Percentiles rank a stretch among this genome's conserved stretches.
phyloP scores from a whole-genome alignment of 1,284 basidiomycete genomes.

The Moniliella sp. region DNA sequence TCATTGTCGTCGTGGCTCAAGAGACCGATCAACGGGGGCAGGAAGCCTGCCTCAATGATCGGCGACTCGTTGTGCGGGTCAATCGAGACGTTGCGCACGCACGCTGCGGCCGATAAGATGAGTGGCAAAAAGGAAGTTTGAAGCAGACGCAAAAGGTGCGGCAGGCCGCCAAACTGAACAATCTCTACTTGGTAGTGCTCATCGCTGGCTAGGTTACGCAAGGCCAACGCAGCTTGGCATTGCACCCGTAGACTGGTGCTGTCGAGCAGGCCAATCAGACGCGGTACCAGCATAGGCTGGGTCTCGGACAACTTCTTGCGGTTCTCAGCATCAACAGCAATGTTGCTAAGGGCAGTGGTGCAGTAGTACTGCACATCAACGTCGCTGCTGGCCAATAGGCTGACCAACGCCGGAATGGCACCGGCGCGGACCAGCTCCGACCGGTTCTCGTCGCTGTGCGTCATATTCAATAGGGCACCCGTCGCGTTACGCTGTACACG shows the following conservation, averaged over 20 bases:
- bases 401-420: constrained; percentile 88
- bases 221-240: no score
- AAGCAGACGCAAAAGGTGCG: constrained; percentile 71
- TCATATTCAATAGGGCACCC: no score
- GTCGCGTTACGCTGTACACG: constrained; percentile 94
- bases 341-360: constrained; percentile 91
- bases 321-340: constrained; percentile 50
- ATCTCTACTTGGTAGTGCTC: constrained; percentile 98
- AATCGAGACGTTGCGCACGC: constrained; percentile 95
- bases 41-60: constrained; percentile 93
- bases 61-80: constrained; percentile 96
- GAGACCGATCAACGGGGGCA: constrained; percentile 82
- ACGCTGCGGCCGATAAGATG: constrained; percentile 89
- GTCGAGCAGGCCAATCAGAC: constrained; percentile 86
- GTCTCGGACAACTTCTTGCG: constrained; percentile 81
- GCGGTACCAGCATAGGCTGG: constrained; percentile 82
- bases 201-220: no score
- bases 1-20: constrained; percentile 92
- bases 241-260: constrained; percentile 74
- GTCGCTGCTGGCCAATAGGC: constrained; percentile 74
- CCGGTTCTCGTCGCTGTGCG: no score
- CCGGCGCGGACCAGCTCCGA: constrained; percentile 96
- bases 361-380: no score
- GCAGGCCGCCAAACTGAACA: constrained; percentile 77
- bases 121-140: constrained; percentile 91